Evolutionary conservation across 225 moss, liverwort and hornwort species (phyloP), one percentile per base, ranked within the genome.

Genomic region (Straminergon stramineum): DNA sequence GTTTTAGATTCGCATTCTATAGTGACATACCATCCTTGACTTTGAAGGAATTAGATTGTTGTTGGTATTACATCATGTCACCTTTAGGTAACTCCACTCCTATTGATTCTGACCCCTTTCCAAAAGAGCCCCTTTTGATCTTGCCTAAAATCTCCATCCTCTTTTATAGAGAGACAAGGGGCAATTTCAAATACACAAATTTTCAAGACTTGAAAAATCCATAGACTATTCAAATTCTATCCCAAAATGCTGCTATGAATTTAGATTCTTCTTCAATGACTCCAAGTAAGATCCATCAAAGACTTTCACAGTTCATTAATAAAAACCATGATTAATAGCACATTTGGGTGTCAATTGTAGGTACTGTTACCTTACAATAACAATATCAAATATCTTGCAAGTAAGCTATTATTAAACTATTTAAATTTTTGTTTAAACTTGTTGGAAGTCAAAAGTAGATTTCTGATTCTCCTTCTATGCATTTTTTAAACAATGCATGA

Each of bases 401-500:
- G 10, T 17, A 26, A 56, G 6, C 13, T 4, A 78, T 37, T 1
- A 2, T 37, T 24, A 56, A 56, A 26, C 13, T 56, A 56, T 37
- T 37, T 26, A 56, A 2, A 56, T 37, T 79, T 78, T 26, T 79
- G 2, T 57, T n/a, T 9, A 57, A 79, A 26, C 17, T n/a, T 57
- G 4, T n/a, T 27, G 11, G 1, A 17, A 58, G 4, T n/a, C 4
- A n/a, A 35, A 79, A 56, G 10, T 10, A 10, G 16, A 56, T 24
- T 37, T 26, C 4, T 2, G 0, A 56, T 37, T 56, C 10, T n/a
- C 4, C 11, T 15, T n/a, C 5, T 10, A 17, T 27, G 3, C 16
- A 26, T n/a, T 57, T 15, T 79, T n/a, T 17, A 17, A 11, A 26
- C 11, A 17, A 27, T 11, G 2, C 3, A 79, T 27, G 7, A 17